Conservation (phyloP, 2,329 filamentous ascomycete species). For the Polytolypa hystricis region DNA sequence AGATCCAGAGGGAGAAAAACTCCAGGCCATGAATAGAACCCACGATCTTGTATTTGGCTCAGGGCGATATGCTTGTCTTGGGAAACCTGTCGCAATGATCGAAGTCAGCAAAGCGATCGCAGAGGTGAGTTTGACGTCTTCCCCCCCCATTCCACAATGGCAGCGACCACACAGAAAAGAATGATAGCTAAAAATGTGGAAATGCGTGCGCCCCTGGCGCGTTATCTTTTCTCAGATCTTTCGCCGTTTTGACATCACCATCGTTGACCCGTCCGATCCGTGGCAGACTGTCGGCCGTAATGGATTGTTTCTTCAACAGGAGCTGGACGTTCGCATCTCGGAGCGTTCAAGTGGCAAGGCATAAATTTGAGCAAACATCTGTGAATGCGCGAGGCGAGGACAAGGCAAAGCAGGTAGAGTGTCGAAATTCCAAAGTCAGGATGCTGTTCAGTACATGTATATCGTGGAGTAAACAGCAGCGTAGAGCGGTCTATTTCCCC, state of each 20-base stretch:
- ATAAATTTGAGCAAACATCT: no score
- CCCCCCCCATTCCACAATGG: no score
- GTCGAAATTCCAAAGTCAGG: no score
- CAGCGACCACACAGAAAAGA: no score
- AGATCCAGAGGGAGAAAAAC: background rate
- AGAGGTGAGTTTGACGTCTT: constrained; percentile 8
- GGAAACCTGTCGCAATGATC: constrained; percentile 5
- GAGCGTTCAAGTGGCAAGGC: background rate
- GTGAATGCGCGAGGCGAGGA: no score
- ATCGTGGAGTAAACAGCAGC: no score
- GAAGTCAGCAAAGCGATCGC: constrained; percentile 7
- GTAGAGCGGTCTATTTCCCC: no score
- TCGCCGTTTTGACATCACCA: constrained; percentile 3
- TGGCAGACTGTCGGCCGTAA: background rate
- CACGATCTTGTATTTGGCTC: constrained; percentile 7
- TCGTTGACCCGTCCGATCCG: constrained; percentile 3
- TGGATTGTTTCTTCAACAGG: background rate
- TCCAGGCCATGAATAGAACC: constrained; percentile 3
- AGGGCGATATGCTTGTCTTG: constrained; percentile 5
- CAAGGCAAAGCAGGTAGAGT: no score
- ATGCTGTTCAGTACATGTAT: no score
- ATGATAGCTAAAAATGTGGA: no score
- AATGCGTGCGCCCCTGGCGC: no score
- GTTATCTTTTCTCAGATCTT: no score
- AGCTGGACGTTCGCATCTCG: background rate